Base-by-base conservation (phyloP, 305 asterid species). In the Lippia alba region DNA sequence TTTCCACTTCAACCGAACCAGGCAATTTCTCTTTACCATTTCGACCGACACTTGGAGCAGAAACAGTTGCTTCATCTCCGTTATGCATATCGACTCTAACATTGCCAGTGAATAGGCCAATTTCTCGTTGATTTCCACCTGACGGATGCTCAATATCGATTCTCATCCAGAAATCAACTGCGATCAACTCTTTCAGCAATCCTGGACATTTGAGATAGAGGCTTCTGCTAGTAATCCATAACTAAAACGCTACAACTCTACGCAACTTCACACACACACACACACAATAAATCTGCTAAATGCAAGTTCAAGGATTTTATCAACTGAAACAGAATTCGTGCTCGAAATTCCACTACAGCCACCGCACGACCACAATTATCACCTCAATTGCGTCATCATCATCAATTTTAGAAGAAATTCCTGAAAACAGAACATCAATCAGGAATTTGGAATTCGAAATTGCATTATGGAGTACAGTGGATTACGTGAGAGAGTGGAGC, bases 101-200 rank as follows among this genome's bases (percentile, higher is more conserved):
- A 64, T 56, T 16, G 60, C 41, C 76, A 49, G 66, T 54, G 20
- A 71, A 53, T 20, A 65, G 39, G 45, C 58, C 61, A 77, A 41
- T 55, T 56, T 64, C 45, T 17, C 70, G 17, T 55, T 73, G 59
- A 58, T 34, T 76, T 18, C 53, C 68, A 41, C 49, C 67, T 44
- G 80, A 74, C 56, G 79, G 81, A 74, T 32, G 77, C 61, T 69
- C 77, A 48, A 68, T 64, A 67, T 64, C 81, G 41, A 74, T 34
- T 53, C 67, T 70, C 84, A 80, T 76, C 69, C 56, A 66, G 65
- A 71, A 67, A 72, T 59, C 19, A 36, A 15, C 67, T 41, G 16
- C 39, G 4, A 55, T 19, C 46, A 66, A 70, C 34, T 17, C 9
- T 24, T 44, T 16, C 53, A 41, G 49, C 50, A 45, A 58, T 41